phyloP scores from a whole-genome alignment of 2,329 filamentous ascomycete genomes.

The Pseudogymnoascus sp. region DNA sequence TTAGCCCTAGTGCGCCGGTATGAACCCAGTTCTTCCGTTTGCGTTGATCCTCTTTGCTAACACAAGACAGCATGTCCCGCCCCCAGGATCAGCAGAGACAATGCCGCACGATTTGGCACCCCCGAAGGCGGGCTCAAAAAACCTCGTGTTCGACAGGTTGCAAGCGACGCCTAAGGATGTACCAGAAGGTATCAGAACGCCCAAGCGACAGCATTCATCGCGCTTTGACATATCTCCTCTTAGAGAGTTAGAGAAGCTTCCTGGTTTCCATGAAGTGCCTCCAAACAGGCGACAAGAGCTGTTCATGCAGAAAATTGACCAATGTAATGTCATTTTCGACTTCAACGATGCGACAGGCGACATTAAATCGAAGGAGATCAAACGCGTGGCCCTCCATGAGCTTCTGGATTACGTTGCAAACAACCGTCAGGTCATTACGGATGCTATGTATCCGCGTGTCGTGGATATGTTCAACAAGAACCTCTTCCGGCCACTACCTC shows the following conservation, averaged over 20 bases:
- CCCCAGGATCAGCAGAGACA: conserved; percentile 88
- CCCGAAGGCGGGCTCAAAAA: conserved; percentile 86
- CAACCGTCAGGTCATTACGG: conserved; percentile 95
- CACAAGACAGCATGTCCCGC: conserved; percentile 68
- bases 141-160: conserved; percentile 77
- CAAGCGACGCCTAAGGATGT: conserved; percentile 95
- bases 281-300: conserved; percentile 91
- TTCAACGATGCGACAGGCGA: conserved; percentile 97
- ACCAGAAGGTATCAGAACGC: conserved; percentile 88
- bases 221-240: conserved; percentile 97
- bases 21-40: conserved; percentile 33
- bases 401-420: conserved; percentile 97
- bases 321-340: conserved; percentile 99
- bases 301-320: conserved; percentile 99
- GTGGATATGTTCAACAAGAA: conserved; percentile 99
- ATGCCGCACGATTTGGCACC: conserved; percentile 97
- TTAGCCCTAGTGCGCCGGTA: conserved; percentile 90
- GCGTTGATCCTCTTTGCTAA: not conserved
- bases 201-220: conserved; percentile 94
- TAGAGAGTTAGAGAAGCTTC: conserved; percentile 91
- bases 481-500: conserved; percentile 91
- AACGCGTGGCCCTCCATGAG: conserved; percentile 90
- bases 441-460: conserved; percentile 97
- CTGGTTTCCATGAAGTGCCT: conserved; percentile 94
- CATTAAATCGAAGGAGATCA: conserved; percentile 99